Percentiles rank a stretch among this genome's conserved stretches.
phyloP scores from a whole-genome alignment of 257 asterid genomes.

The Nyctanthes arbortristis region DNA sequence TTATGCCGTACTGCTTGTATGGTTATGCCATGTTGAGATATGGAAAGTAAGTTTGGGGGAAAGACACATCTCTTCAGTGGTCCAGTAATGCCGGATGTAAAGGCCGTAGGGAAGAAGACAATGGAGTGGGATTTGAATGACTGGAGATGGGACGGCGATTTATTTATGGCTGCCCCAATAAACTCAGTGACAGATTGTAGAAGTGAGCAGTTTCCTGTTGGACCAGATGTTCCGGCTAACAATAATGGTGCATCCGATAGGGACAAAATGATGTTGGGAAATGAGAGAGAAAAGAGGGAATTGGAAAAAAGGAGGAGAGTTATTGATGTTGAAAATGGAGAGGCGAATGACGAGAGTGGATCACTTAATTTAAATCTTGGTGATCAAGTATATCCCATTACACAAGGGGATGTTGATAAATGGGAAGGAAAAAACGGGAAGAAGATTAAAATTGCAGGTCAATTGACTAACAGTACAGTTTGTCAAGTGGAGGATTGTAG shows the following conservation, averaged over 20 bases:
- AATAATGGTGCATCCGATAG: slow-evolving; percentile 10
- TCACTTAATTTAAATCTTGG: slow-evolving; percentile 59
- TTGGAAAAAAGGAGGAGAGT: slow-evolving; percentile 62
- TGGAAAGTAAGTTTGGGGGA: slow-evolving; percentile 44
- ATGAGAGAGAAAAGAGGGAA: slow-evolving; percentile 31
- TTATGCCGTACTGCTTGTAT: not conserved
- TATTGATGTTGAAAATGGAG: slow-evolving; percentile 31
- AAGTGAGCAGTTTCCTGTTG: too few species aligned
- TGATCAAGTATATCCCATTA: slow-evolving; percentile 28
- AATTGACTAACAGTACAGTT: slow-evolving; percentile 48
- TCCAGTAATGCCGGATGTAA: slow-evolving; percentile 48
- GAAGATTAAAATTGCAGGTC: slow-evolving; percentile 58
- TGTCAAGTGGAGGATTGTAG: slow-evolving; percentile 83
- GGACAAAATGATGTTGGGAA: too few species aligned
- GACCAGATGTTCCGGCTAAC: slow-evolving; percentile 10
- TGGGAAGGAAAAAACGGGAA: slow-evolving; percentile 51
- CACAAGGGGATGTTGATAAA: slow-evolving; percentile 23
- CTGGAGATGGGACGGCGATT: slow-evolving; percentile 99
- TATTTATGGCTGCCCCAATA: too few species aligned
- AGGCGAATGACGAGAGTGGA: slow-evolving; percentile 28
- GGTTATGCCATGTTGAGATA: slow-evolving; percentile 10
- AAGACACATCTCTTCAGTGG: slow-evolving; percentile 29
- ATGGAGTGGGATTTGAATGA: slow-evolving; percentile 84
- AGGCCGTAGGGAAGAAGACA: slow-evolving; percentile 57
- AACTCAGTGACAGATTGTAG: too few species aligned